Evolutionary conservation across 106 monocot species (phyloP).

Genomic region (Apostasia shenzhenica): DNA sequence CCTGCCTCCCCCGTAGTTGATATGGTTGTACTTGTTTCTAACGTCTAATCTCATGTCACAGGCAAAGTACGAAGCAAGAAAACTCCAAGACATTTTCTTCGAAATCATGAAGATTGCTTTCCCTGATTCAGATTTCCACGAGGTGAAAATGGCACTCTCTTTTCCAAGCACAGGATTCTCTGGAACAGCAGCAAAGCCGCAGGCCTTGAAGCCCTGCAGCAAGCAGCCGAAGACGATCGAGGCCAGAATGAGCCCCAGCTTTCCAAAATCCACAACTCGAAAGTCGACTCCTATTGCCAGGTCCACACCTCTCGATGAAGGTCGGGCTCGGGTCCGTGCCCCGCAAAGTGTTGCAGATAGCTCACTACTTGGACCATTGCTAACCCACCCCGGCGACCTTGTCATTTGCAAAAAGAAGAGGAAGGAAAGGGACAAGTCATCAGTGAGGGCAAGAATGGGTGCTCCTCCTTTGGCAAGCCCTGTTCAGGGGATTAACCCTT

Average conservation of each 20-base stretch:
- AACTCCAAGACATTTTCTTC: constrained; percentile 74
- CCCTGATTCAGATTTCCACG: constrained; percentile 70
- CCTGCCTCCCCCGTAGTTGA: no score
- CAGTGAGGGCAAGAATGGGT: constrained; percentile 19
- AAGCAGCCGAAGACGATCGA: constrained; percentile 28
- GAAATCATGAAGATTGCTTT: constrained; percentile 90
- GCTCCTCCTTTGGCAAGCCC: constrained; percentile 29
- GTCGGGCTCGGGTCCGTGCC: neutral
- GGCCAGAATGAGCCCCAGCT: constrained; percentile 3
- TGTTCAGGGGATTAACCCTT: constrained; percentile 13
- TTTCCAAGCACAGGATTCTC: constrained; percentile 29
- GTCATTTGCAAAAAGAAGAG: constrained; percentile 96
- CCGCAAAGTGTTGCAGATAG: constrained; percentile 14
- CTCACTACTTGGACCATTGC: constrained; percentile 12
- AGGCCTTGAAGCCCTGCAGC: constrained; percentile 19
- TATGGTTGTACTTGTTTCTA: neutral
- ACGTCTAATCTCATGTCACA: constrained; percentile 5
- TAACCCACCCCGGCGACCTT: constrained; percentile 71
- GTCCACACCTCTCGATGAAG: constrained; percentile 10
- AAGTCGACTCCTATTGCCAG: neutral
- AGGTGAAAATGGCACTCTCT: constrained; percentile 36
- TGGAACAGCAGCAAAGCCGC: constrained; percentile 18
- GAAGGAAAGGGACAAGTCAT: constrained; percentile 72
- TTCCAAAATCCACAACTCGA: constrained; percentile 1
- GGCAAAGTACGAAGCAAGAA: constrained; percentile 69